Conservation (phyloP, 2,329 filamentous ascomycete genomes). For the Knufia petricola region DNA sequence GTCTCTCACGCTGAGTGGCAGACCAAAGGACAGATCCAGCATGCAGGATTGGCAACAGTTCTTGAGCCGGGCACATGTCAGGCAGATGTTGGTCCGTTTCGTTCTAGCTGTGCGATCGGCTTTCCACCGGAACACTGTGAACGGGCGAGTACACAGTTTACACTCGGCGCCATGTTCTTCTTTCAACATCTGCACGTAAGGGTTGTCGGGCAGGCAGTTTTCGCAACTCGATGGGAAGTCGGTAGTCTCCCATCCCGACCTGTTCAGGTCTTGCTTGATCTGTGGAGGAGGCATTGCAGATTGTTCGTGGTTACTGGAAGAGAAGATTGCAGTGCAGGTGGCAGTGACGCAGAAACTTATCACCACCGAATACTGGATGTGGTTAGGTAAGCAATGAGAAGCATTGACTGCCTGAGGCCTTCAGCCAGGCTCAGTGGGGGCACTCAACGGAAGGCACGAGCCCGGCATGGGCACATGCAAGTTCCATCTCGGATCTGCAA, state of each 20-base stretch:
- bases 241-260: slow-evolving; percentile 83
- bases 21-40: slow-evolving; percentile 90
- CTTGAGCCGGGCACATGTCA: slow-evolving; percentile 93
- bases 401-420: neutral
- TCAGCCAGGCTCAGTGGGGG: too few relatives aligned
- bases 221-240: slow-evolving; percentile 54
- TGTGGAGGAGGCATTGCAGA: slow-evolving; percentile 62
- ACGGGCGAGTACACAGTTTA: slow-evolving; percentile 84
- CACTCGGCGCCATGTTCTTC: slow-evolving; percentile 87
- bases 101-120: slow-evolving; percentile 82
- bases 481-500: slow-evolving; percentile 1
- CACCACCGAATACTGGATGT: neutral
- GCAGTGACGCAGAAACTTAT: neutral
- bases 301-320: neutral
- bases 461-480: slow-evolving; percentile 4
- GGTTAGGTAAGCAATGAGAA: slow-evolving; percentile 4
- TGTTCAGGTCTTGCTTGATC: slow-evolving; percentile 92
- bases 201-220: slow-evolving; percentile 88
- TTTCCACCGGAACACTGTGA: slow-evolving; percentile 93
- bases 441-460: neutral
- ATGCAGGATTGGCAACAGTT: slow-evolving; percentile 99
- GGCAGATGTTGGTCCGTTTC: slow-evolving; percentile 88
- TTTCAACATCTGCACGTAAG: slow-evolving; percentile 98
- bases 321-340: neutral
- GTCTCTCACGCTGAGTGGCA: slow-evolving; percentile 90